These are phyloP conservation scores for Mycena sanguinolenta DNA, from an alignment of 768 basidiomycete genomes.

Conservation along the genomic window DNA sequence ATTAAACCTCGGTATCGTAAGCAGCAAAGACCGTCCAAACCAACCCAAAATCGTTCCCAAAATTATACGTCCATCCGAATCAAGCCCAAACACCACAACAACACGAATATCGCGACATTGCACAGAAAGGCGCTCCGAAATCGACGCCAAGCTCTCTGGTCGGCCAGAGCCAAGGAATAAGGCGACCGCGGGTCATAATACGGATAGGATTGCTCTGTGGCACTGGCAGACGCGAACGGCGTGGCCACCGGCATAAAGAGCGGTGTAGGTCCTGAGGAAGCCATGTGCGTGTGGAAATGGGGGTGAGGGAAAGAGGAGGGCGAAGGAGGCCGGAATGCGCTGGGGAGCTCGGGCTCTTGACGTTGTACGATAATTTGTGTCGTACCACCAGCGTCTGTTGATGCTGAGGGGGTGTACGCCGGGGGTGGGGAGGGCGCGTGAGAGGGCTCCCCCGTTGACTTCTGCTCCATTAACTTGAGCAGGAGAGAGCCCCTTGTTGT, in stretches of 20 bases:
- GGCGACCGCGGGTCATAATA: conserved; percentile 38
- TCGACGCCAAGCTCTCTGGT: conserved; percentile 22
- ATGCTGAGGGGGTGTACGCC: conserved; percentile 11
- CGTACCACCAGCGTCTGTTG: background rate
- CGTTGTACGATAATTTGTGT: conserved; percentile 4
- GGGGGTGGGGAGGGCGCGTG: conserved; percentile 25
- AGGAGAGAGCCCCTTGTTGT: conserved; percentile 15
- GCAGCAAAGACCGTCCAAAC: background rate
- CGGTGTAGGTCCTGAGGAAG: conserved; percentile 33
- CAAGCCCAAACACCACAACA: conserved; percentile 32
- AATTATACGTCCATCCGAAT: conserved; percentile 7
- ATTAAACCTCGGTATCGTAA: background rate
- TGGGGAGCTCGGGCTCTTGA: conserved; percentile 26
- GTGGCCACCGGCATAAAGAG: conserved; percentile 16
- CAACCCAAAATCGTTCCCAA: background rate
- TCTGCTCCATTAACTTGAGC: background rate
- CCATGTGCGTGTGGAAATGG: conserved; percentile 10
- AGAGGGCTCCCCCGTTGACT: conserved; percentile 1
- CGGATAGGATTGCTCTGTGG: conserved; percentile 20
- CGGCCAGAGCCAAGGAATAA: conserved; percentile 35
- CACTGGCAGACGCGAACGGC: background rate
- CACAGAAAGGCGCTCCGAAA: conserved; percentile 33
- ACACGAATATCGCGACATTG: conserved; percentile 7
- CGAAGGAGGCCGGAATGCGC: conserved; percentile 35
- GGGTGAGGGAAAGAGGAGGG: conserved; percentile 36